Percentiles rank a stretch among this genome's conserved stretches.
phyloP scores from a whole-genome alignment of 2,329 filamentous ascomycete species.

The Aspergillus tamarii region DNA sequence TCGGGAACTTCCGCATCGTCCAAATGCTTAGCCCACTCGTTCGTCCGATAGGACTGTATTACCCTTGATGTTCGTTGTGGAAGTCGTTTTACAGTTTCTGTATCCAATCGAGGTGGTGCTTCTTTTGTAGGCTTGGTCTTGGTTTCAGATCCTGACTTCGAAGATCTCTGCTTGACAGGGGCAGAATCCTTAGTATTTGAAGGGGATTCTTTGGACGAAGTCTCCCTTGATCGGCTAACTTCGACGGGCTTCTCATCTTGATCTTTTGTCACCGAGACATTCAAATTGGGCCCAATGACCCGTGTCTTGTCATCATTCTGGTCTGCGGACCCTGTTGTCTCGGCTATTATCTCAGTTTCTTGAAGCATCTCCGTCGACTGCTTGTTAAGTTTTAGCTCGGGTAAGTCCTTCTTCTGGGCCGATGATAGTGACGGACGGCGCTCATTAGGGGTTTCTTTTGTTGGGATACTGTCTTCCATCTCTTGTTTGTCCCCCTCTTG shows the following conservation, averaged over 20 bases:
- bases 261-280: background rate
- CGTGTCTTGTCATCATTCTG: background rate
- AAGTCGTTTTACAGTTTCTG: slow-evolving; percentile 57
- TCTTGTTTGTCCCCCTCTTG: background rate
- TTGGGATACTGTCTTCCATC: background rate
- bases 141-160: background rate
- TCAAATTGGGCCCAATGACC: background rate
- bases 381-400: background rate
- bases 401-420: background rate
- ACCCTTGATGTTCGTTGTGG: slow-evolving; percentile 75
- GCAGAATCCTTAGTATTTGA: background rate
- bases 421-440: background rate
- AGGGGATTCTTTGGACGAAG: background rate
- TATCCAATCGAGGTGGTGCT: slow-evolving; percentile 33
- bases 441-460: background rate
- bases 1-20: slow-evolving; percentile 74
- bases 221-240: background rate
- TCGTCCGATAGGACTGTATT: slow-evolving; percentile 82
- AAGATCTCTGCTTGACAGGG: slow-evolving; percentile 6
- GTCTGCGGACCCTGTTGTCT: background rate
- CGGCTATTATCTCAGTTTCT: background rate
- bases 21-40: slow-evolving; percentile 95
- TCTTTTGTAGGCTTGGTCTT: slow-evolving; percentile 21
- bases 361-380: background rate
- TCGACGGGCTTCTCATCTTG: background rate